phyloP scores from a whole-genome alignment of 2,329 filamentous ascomycete species.

The Stromatinia cepivora region DNA sequence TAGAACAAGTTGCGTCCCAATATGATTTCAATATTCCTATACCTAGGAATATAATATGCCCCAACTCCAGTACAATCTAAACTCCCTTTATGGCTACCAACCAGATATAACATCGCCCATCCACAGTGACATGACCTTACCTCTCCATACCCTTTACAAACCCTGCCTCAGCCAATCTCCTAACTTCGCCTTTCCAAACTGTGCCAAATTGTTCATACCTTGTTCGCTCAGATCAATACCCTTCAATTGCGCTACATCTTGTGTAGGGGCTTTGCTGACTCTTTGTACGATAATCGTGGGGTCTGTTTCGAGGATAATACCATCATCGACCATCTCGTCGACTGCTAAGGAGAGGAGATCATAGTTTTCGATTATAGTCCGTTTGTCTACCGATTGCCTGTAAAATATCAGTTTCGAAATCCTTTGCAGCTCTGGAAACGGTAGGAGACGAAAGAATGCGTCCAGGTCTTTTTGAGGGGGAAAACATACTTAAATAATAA shows the following conservation, averaged over 20 bases:
- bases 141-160: slow-evolving; percentile 50
- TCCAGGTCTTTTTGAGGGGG: background rate
- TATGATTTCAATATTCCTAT: slow-evolving; percentile 21
- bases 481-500: slow-evolving; percentile 80
- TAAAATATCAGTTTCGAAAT: background rate
- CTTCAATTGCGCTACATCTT: slow-evolving; percentile 85
- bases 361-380: slow-evolving; percentile 98
- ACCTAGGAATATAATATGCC: slow-evolving; percentile 20
- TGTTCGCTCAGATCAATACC: slow-evolving; percentile 95
- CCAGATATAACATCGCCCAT: slow-evolving; percentile 5
- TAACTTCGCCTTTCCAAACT: slow-evolving; percentile 89
- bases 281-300: slow-evolving; percentile 89
- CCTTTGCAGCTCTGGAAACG: background rate
- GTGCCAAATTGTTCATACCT: slow-evolving; percentile 89
- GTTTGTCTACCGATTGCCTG: slow-evolving; percentile 94
- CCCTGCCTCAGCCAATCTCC: slow-evolving; percentile 89
- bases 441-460: background rate
- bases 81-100: slow-evolving; percentile 20
- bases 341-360: slow-evolving; percentile 91
- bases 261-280: slow-evolving; percentile 86
- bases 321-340: slow-evolving; percentile 93
- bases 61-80: slow-evolving; percentile 22
- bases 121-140: background rate
- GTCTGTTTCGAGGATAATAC: slow-evolving; percentile 96
- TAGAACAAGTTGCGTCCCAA: slow-evolving; percentile 10